phyloP scores from a whole-genome alignment of 352 stramenopile genomes.

The Thraustochytrium sp. region DNA sequence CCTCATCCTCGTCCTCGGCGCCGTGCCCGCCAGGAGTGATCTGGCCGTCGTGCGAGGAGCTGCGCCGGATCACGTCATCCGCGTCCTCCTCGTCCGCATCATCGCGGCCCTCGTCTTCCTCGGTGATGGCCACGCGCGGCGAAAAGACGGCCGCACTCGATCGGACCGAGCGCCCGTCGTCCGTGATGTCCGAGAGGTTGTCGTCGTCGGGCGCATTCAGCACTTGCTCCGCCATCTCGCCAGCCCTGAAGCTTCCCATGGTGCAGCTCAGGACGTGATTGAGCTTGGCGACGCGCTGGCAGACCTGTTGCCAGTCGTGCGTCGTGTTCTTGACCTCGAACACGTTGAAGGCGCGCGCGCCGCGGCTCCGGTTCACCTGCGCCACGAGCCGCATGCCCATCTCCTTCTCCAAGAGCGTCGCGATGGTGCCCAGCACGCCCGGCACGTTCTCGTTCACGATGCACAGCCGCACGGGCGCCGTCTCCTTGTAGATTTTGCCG shows the following conservation, averaged over 20 bases:
- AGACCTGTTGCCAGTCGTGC: not conserved
- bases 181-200: not conserved
- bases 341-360: conserved; percentile 8
- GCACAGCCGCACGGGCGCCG: conserved; percentile 19
- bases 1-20: not conserved
- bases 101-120: no score
- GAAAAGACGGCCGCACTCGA: not conserved
- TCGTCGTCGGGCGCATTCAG: not conserved
- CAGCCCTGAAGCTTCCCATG: not conserved
- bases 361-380: conserved; percentile 32
- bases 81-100: no score
- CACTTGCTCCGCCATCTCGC: not conserved
- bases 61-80: no score
- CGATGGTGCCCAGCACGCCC: not conserved
- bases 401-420: not conserved
- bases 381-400: conserved; percentile 21
- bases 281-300: not conserved
- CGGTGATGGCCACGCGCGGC: not conserved
- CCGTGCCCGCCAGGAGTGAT: no score
- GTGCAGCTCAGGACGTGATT: not conserved
- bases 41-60: no score
- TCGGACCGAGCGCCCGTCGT: not conserved
- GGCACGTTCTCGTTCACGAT: conserved; percentile 24
- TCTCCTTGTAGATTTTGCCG: conserved; percentile 22
- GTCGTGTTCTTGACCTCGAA: not conserved